Base-by-base conservation (phyloP, 1,284 basidiomycete genomes). In the Sporisorium scitamineum region DNA sequence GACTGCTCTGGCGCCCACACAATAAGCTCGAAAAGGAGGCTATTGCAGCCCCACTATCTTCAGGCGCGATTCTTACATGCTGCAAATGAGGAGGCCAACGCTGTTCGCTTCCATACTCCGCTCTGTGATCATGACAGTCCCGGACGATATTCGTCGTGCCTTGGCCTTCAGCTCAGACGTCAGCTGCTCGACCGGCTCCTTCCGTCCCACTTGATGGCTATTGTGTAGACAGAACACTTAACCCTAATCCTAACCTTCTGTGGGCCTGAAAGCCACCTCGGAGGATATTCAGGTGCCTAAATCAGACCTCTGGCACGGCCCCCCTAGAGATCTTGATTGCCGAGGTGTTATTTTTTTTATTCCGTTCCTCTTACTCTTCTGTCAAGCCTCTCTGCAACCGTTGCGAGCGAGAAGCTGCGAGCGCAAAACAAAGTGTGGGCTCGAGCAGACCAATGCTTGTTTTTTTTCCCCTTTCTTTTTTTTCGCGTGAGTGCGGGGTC, bases 401-500 rank as follows among this genome's bases (percentile, higher is more conserved):
- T 27, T 7, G 27, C 37, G 37, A 39, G 18, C n/a, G 39, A 9
- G n/a, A n/a, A n/a, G 6, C 32, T 3, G n/a, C 20, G 39, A 42
- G 39, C n/a, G n/a, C 6, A 42, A 9, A 42, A 3, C 18, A 9
- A 20, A 42, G 39, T 39, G 39, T 20, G 39, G 13, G 39, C 7
- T 3, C 37, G 34, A 37, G 34, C 34, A 9, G 34, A 14, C 34
- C 13, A n/a, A 6, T 37, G 13, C 34, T 37, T 47, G 45, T 29
- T 24, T 16, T 27, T 48, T n/a, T 8, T 4, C 20, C n/a, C n/a
- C n/a, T n/a, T 26, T 24, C 5, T 26, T 22, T 20, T 29, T 50
- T 50, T 31, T 50, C 48, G 48, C 48, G 48, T 50, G 48, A 50
- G 48, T 50, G 48, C 48, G 48, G 48, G 48, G 48, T 50, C 27